Base-by-base conservation (phyloP, 2,329 filamentous ascomycete genomes). In the Cladophialophora bantiana region DNA sequence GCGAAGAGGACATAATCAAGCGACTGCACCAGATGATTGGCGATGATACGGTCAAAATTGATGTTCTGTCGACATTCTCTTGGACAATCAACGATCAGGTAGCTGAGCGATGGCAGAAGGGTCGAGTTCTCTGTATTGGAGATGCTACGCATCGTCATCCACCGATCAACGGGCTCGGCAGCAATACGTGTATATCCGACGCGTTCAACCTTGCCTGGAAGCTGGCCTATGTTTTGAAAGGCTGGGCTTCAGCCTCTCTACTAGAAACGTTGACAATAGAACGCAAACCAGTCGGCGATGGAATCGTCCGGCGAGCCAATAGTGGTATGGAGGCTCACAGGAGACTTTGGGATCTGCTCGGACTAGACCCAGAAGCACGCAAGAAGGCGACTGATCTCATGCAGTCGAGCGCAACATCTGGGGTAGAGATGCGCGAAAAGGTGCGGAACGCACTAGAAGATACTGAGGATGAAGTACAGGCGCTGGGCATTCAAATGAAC, bases 71-170 rank as follows among this genome's bases (percentile, higher is more conserved):
- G 59, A 74, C 85, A 2, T 82, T 83, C 9, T 84, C 83, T 68
- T 89, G 87, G 87, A 79, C 77, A 56, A 84, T 89, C 70, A 88
- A 88, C 69, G 87, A 89, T 73, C 85, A 79, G 4, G 84, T 88
- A 0, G 87, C 86, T 0, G 82, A 87, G 73, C 75, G 77, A 7
- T 89, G 88, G 70, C 82, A 79, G 0, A 83, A 67, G 35, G 54
- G 57, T 7, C n/a, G 83, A 40, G 78, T 84, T 74, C 40, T 56
- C 9, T 61, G 64, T n/a, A 36, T 61, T 10, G 64, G 67, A 74
- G 78, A 80, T 64, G 74, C 77, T 2, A 76, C 77, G 0, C 78
- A 79, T 66, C 72, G 69, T 12, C 73, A 77, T 36, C 76, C 77
- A 7, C 77, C 77, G 0, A 75, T 73, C 69, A 76, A 76, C n/a